phyloP scores from a whole-genome alignment of 257 asterid genomes.

The Fraxinus quadrangulata region DNA sequence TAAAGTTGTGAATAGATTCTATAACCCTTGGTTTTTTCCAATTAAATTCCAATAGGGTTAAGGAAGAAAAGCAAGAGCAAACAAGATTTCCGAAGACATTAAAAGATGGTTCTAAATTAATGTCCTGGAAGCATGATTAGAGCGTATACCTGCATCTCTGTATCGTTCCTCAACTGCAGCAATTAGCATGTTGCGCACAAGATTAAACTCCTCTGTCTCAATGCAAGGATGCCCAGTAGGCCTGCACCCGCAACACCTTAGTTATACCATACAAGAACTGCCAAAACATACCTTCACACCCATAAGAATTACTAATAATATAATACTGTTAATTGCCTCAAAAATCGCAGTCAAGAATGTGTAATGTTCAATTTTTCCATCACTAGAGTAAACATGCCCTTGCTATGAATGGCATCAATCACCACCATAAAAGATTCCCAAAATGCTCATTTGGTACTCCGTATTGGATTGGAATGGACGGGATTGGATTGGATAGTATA shows the following conservation, averaged over 20 bases:
- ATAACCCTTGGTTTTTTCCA: too few relatives aligned
- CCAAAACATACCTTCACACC: background rate
- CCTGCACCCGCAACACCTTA: conserved; percentile 27
- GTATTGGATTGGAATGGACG: background rate
- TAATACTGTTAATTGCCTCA: background rate
- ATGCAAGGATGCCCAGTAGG: conserved; percentile 49
- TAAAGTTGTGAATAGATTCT: background rate
- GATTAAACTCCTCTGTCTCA: conserved; percentile 56
- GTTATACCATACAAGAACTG: background rate
- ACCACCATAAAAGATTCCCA: background rate
- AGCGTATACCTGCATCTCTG: conserved; percentile 47
- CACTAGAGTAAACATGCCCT: background rate
- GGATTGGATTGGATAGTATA: background rate
- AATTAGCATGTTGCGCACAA: conserved; percentile 52
- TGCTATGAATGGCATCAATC: background rate
- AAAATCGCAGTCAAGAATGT: background rate
- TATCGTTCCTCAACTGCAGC: conserved; percentile 64
- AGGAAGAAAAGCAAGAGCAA: background rate
- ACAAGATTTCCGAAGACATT: background rate
- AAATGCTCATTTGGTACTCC: background rate
- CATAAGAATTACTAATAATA: background rate
- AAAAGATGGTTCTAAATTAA: background rate
- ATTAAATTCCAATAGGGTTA: too few relatives aligned
- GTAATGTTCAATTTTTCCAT: background rate
- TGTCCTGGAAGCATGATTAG: too few relatives aligned